Evolutionary conservation across 2,329 filamentous ascomycete species (phyloP).

Genomic region (Aspergillus hiratsukae): DNA sequence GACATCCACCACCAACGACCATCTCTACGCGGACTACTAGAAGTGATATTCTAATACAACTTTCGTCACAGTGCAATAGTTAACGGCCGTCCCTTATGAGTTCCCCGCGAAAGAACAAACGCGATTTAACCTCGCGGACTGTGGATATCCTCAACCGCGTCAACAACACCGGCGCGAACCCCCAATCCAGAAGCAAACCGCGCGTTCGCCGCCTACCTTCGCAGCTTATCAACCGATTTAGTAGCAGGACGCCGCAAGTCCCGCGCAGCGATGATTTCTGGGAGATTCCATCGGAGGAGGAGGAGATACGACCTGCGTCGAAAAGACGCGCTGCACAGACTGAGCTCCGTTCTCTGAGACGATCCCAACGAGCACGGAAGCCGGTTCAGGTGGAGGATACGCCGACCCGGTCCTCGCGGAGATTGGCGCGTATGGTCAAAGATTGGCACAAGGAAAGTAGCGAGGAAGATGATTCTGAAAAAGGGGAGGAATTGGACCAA

Average conservation of each 20-base stretch:
- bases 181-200: background rate
- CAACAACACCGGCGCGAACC: conserved; percentile 8
- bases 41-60: background rate
- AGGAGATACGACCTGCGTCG: background rate
- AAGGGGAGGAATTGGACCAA: background rate
- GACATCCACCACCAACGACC: background rate
- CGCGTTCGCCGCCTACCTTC: conserved; percentile 1
- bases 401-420: background rate
- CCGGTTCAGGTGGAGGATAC: background rate
- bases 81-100: conserved; percentile 6
- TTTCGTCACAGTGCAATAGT: background rate
- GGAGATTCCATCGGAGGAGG: conserved; percentile 6
- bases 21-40: background rate
- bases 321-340: background rate
- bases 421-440: background rate
- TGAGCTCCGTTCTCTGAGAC: conserved; percentile 7
- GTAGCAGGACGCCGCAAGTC: background rate
- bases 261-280: conserved; percentile 6
- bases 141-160: conserved; percentile 21
- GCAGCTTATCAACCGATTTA: background rate
- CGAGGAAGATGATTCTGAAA: background rate
- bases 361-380: conserved; percentile 7
- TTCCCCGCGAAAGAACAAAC: conserved; percentile 11
- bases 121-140: conserved; percentile 10
- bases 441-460: background rate